Base-by-base conservation (phyloP, 176 grass and related monocot species). In the Typha latifolia region DNA sequence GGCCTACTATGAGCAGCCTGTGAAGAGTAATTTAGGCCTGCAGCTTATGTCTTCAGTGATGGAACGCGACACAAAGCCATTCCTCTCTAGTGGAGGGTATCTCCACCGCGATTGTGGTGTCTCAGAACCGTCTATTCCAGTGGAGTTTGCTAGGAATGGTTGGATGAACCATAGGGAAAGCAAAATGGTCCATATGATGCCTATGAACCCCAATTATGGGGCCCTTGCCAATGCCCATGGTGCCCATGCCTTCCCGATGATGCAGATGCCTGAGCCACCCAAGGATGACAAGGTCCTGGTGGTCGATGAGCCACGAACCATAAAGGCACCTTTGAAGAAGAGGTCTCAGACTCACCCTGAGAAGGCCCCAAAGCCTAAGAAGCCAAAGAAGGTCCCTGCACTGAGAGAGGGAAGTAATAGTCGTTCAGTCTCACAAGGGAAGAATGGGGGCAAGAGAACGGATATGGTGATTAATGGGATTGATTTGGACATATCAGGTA, bases 381-480 rank as follows among this genome's bases (percentile, higher is more conserved):
- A 75, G 63, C 72, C 63, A 2, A 75, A 66, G 50, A 75, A 75
- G 50, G 72, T 23, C 21, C 11, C 63, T 43, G 72, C 63, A 15
- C 63, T 49, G 20, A 66, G 21, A 56, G 72, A 75, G 32, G 72
- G 37, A 31, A 26, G 27, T 24, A 34, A 62, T 27, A 47, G 37
- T 57, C 29, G 49, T 34, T 22, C 53, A 21, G 20, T 19, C 53
- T 21, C 53, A 21, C 16, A 14, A 59, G 18, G 16, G 16, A 59
- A 21, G n/a, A 59, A 59, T 59, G 16, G 53, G 53, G 20, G 15
- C 6, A 73, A 64, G 37, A 64, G 47, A 47, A 32, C 59, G 12
- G 71, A 73, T 64, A 32, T 73, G n/a, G 48, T 64, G 16, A 64
- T 73, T 24, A 73, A 73, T 63, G 71, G 71, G 24, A 63, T 73